A percentile compares a stretch with the other conserved stretches of the same genome.
Conservation (phyloP, 2,329 filamentous ascomycete genomes). For the Pseudopithomyces chartarum region DNA sequence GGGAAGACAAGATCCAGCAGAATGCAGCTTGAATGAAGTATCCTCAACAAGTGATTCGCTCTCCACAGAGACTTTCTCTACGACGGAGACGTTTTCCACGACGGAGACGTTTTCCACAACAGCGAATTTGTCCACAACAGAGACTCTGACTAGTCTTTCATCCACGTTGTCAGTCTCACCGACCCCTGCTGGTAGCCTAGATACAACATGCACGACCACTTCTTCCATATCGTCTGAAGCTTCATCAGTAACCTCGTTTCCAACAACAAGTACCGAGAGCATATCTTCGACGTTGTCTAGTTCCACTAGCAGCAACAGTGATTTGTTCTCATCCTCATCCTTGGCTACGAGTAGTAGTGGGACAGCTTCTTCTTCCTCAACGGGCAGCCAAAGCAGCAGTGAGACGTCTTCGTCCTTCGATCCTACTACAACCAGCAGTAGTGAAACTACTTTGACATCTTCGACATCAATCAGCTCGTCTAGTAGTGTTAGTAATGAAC, state of each 20-base stretch:
- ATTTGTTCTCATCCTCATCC: background rate
- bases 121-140: background rate
- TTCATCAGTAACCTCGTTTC: background rate
- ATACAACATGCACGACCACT: background rate
- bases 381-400: background rate
- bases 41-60: no score
- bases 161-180: background rate
- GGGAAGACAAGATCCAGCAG: slow-evolving; percentile 15
- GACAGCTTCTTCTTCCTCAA: no score
- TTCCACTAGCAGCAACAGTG: background rate
- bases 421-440: background rate
- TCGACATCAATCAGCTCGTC: background rate
- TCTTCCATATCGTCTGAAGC: background rate
- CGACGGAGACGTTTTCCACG: background rate
- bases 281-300: background rate
- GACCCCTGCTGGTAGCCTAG: background rate
- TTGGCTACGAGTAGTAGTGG: no score
- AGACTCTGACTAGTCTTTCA: background rate
- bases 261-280: background rate
- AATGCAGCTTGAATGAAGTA: background rate
- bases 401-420: background rate
- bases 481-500: slow-evolving; percentile 1
- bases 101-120: slow-evolving; percentile 5
- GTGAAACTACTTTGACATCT: background rate
- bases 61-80: background rate